A percentile compares a stretch with the other conserved stretches of the same genome.
phyloP scores from a whole-genome alignment of 192 early-diverging fungal genomes.

The Obelidium mucronatum region DNA sequence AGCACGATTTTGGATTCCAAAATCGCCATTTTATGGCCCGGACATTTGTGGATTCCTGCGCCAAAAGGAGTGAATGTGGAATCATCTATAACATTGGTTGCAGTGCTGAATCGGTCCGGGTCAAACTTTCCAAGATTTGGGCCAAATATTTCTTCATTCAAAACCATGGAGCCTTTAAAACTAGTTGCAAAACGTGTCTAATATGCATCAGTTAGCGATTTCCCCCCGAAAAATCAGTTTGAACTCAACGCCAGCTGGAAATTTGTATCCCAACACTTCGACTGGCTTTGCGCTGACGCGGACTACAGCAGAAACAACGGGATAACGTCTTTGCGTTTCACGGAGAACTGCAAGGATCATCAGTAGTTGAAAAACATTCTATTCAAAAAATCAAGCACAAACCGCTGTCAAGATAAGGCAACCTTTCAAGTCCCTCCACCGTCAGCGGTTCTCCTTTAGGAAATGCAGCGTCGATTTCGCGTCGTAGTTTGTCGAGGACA shows the following conservation, averaged over 20 bases:
- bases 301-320: slow-evolving; percentile 1
- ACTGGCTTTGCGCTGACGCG: slow-evolving; percentile 38
- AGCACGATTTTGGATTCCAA: background rate
- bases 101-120: slow-evolving; percentile 64
- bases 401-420: slow-evolving; percentile 34
- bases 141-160: slow-evolving; percentile 51
- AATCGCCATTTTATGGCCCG: slow-evolving; percentile 1
- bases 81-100: background rate
- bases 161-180: slow-evolving; percentile 32
- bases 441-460: slow-evolving; percentile 7
- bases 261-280: slow-evolving; percentile 50
- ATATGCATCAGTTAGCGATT: no score
- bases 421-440: background rate
- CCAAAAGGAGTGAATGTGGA: slow-evolving; percentile 1
- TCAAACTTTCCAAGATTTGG: slow-evolving; percentile 57
- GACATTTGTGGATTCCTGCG: slow-evolving; percentile 2
- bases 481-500: background rate
- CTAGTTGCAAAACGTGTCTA: background rate
- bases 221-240: no score
- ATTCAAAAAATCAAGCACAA: no score
- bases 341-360: no score
- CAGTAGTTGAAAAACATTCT: no score
- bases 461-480: background rate
- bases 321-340: slow-evolving; percentile 58
- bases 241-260: slow-evolving; percentile 53